Percentiles rank a stretch among this genome's conserved stretches.
Conservation (phyloP, 108 stramenopile species). For the Chaetoceros tenuissimus region DNA sequence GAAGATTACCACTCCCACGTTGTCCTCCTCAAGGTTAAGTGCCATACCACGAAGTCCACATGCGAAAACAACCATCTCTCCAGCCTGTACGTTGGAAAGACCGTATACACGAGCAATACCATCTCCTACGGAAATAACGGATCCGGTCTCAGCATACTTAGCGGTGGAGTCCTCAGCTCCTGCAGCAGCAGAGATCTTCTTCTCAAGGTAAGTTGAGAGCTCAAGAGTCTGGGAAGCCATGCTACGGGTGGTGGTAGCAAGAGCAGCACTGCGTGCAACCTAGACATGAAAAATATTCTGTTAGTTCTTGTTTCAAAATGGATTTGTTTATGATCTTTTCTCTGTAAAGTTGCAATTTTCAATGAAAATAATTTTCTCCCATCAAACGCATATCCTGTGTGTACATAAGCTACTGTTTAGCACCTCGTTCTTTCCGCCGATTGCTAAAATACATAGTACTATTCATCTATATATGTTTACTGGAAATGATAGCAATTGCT, state of each 20-base stretch:
- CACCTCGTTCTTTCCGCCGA: not conserved
- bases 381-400: not conserved
- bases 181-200: conserved; percentile 85
- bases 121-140: conserved; percentile 98
- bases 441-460: not conserved
- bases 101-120: conserved; percentile 99
- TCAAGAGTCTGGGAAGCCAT: conserved; percentile 92
- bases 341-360: not conserved
- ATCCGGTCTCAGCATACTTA: conserved; percentile 94
- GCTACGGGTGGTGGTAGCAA: conserved; percentile 39
- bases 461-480: too few relatives aligned
- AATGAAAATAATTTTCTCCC: not conserved
- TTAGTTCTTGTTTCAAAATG: not conserved
- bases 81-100: conserved; percentile 98
- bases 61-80: conserved; percentile 99
- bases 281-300: not conserved
- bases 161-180: conserved; percentile 79
- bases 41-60: conserved; percentile 97
- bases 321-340: not conserved
- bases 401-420: not conserved
- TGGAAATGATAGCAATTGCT: too few relatives aligned
- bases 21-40: conserved; percentile 99
- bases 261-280: conserved; percentile 51
- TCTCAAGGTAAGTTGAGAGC: conserved; percentile 93
- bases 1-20: conserved; percentile 99